These are phyloP conservation scores for Verticillium albo-atrum DNA, from an alignment of 2,329 filamentous ascomycete species.

Conservation along the genomic window DNA sequence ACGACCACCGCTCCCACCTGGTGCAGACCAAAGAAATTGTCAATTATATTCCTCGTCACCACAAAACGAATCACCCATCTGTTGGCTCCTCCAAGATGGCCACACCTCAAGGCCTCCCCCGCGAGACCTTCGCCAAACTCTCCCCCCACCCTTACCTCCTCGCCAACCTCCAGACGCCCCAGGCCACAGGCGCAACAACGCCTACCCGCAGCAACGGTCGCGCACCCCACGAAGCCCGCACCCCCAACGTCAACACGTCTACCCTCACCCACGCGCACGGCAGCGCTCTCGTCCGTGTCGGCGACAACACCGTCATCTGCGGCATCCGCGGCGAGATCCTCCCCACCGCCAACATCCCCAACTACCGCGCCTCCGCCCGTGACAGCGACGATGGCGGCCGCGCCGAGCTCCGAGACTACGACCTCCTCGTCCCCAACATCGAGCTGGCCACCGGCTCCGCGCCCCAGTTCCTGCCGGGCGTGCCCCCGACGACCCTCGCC, in stretches of 20 bases:
- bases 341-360: conserved; percentile 67
- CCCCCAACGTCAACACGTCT: conserved; percentile 72
- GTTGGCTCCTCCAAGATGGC: conserved; percentile 22
- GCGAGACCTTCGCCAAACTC: conserved; percentile 81
- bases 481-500: conserved; percentile 72
- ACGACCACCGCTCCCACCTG: neutral
- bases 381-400: conserved; percentile 26
- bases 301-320: conserved; percentile 92
- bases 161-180: conserved; percentile 64
- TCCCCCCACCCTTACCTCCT: conserved; percentile 86
- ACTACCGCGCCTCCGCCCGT: conserved; percentile 43
- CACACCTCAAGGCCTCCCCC: conserved; percentile 38
- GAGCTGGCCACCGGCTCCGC: conserved; percentile 89
- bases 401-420: conserved; percentile 54
- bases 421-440: conserved; percentile 87
- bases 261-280: conserved; percentile 88
- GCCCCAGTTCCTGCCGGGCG: conserved; percentile 78
- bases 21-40: too few relatives aligned
- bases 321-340: conserved; percentile 86
- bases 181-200: conserved; percentile 18
- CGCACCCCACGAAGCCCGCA: conserved; percentile 61
- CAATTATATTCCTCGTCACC: too few relatives aligned
- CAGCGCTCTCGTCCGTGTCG: conserved; percentile 80
- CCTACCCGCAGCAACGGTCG: conserved; percentile 80
- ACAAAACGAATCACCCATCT: too few relatives aligned